Percentiles rank a stretch among this genome's conserved stretches.
phyloP scores from a whole-genome alignment of 805 yeast species.

The Hanseniaspora occidentalis region DNA sequence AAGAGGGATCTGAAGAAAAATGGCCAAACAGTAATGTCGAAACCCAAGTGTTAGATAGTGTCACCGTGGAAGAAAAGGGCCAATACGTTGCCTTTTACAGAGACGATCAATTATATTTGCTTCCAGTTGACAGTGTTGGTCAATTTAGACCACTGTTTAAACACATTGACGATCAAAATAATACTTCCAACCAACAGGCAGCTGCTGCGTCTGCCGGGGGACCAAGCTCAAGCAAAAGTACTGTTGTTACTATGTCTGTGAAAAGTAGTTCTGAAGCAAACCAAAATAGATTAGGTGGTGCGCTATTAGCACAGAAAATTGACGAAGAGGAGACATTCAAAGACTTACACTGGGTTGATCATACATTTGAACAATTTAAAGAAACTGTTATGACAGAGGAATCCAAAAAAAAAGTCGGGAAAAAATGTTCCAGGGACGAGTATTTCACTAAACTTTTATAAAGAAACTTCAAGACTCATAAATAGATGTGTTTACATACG shows the following conservation, averaged over 20 bases:
- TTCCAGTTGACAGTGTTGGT: slow-evolving; percentile 52
- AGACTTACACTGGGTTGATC: slow-evolving; percentile 1
- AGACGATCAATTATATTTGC: slow-evolving; percentile 43
- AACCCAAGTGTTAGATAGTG: slow-evolving; percentile 60
- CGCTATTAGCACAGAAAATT: slow-evolving; percentile 47
- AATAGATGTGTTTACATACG: no score
- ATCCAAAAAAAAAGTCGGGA: neutral
- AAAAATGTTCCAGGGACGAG: neutral
- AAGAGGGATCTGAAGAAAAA: slow-evolving; percentile 38
- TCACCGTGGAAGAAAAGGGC: slow-evolving; percentile 41
- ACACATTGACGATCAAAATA: slow-evolving; percentile 52
- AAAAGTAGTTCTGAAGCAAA: slow-evolving; percentile 45
- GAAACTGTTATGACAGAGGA: neutral
- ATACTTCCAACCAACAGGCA: slow-evolving; percentile 11
- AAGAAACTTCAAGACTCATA: no score
- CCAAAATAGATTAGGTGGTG: slow-evolving; percentile 55
- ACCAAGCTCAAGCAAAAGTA: slow-evolving; percentile 30
- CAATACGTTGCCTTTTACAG: slow-evolving; percentile 26
- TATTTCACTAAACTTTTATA: neutral
- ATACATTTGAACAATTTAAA: neutral
- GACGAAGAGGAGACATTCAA: slow-evolving; percentile 48
- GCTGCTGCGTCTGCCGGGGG: slow-evolving; percentile 28
- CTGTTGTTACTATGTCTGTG: slow-evolving; percentile 68
- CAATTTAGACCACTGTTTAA: slow-evolving; percentile 76
- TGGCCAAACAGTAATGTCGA: slow-evolving; percentile 43